A percentile compares a stretch with the other conserved stretches of the same genome.
Evolutionary conservation across 2,329 filamentous ascomycete genomes (phyloP).

Genomic region (Hypomyces rosellus): DNA sequence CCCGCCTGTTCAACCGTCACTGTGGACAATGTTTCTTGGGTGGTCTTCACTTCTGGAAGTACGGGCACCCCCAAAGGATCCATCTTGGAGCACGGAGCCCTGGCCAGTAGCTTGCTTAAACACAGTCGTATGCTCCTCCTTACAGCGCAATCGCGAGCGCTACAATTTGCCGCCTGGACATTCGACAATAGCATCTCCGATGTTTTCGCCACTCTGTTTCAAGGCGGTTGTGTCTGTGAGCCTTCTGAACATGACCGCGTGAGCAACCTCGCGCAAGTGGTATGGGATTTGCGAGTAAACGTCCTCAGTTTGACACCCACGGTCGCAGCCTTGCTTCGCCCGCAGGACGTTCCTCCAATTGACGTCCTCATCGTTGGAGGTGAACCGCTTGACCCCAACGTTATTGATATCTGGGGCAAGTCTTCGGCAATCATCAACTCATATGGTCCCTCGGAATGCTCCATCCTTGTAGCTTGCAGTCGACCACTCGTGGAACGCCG

Average conservation of each 20-base stretch:
- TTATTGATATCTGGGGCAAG: neutral
- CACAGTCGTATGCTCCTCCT: neutral
- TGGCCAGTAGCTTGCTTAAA: neutral
- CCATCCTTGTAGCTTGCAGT: constrained; percentile 1
- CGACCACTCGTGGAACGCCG: neutral
- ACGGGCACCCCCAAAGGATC: constrained; percentile 1
- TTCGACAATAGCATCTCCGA: constrained; percentile 14
- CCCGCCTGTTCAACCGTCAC: neutral
- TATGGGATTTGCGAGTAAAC: constrained; percentile 8
- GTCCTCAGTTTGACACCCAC: constrained; percentile 9
- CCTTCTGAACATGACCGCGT: constrained; percentile 12
- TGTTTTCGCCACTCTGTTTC: constrained; percentile 6
- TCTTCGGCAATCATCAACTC: constrained; percentile 24
- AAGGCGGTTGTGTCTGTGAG: constrained; percentile 11
- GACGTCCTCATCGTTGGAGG: constrained; percentile 5
- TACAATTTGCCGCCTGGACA: constrained; percentile 12
- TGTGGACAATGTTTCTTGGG: constrained; percentile 6
- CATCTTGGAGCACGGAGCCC: constrained; percentile 10
- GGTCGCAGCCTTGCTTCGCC: constrained; percentile 3
- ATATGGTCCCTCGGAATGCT: constrained; percentile 5
- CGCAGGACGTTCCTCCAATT: constrained; percentile 7
- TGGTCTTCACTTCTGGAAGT: constrained; percentile 14
- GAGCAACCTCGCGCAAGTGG: constrained; percentile 8
- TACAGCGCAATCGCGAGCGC: neutral
- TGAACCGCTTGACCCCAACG: constrained; percentile 2